Evolutionary conservation across 2,329 filamentous ascomycete species (phyloP).

Genomic region (Aspergillus persii): DNA sequence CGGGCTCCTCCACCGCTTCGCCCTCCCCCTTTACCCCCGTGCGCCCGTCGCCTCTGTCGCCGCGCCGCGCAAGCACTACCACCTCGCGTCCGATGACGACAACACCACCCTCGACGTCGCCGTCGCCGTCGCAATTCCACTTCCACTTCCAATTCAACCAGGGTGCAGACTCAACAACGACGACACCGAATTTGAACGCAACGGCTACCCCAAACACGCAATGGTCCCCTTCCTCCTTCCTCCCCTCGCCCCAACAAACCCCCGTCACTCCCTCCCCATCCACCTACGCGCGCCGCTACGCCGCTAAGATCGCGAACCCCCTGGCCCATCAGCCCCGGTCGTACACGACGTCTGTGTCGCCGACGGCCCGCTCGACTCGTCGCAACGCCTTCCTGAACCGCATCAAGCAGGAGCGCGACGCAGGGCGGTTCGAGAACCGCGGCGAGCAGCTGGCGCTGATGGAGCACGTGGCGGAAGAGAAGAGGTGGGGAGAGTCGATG

Average conservation of each 20-base stretch:
- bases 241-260: neutral
- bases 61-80: constrained; percentile 1
- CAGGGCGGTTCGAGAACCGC: constrained; percentile 37
- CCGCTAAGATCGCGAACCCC: constrained; percentile 32
- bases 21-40: constrained; percentile 21
- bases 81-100: neutral
- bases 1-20: constrained; percentile 11
- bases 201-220: neutral
- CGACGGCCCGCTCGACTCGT: constrained; percentile 32
- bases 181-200: neutral
- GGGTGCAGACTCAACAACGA: neutral
- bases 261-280: constrained; percentile 5
- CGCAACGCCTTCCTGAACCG: constrained; percentile 43
- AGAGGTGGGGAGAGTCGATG: constrained; percentile 41
- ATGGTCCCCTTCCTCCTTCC: neutral
- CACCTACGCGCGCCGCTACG: constrained; percentile 38
- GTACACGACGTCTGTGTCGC: constrained; percentile 18
- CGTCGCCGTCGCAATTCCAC: neutral
- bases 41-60: constrained; percentile 26
- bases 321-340: constrained; percentile 23
- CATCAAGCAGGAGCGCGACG: constrained; percentile 40
- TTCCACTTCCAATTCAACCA: neutral
- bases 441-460: constrained; percentile 44
- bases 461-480: constrained; percentile 41
- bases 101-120: neutral